Evolutionary conservation across 352 stramenopile genomes (phyloP), one percentile per base, ranked within the genome.

Genomic region (Detonula confervacea): DNA sequence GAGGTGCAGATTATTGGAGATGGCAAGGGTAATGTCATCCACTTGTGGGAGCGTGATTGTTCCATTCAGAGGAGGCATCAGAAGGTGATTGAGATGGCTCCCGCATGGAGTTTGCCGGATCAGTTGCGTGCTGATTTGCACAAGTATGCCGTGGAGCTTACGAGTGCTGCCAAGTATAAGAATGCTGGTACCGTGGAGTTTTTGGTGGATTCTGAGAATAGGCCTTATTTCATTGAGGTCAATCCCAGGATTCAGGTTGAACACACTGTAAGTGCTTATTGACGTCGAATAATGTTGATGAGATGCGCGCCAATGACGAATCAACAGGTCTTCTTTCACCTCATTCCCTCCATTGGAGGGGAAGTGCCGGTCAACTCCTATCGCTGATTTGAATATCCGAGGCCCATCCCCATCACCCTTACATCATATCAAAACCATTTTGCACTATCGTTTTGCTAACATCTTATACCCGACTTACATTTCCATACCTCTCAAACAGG

Each of bases 151-250:
- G 90, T 98, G 57, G 79, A 91, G 22, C 91, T 99, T 47, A 97
- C 94, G 0, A 94, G 91, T 24, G 88, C 86, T 11, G 95, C 94
- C 27, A 97, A 98, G 61, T 99, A 99, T 89, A 86, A 96, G 27
- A 98, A 98, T 88, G 96, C 97, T n/a, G 97, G 97, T 62, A 99
- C 97, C n/a, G 96, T 99, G 20, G 97, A 99, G 92, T 99, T 99
- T 85, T 90, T 99, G 3, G 95, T 99, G 52, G 96, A 99, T 87
- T 89, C 97, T 68, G 27, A 91, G 63, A 66, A 60, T 44, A 62
- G 73, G 27, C 84, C 82, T 20, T 93, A 92, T 92, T 99, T 99
- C 82, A 98, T 99, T 65, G 97, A 99, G 90, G 95, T 98, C 66
- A 99, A 99, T 89, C 96, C 97, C 18, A 96, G 97, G 57, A 86